Base-by-base conservation (phyloP, 768 basidiomycete species). In the Paxillus ammoniavirescens region DNA sequence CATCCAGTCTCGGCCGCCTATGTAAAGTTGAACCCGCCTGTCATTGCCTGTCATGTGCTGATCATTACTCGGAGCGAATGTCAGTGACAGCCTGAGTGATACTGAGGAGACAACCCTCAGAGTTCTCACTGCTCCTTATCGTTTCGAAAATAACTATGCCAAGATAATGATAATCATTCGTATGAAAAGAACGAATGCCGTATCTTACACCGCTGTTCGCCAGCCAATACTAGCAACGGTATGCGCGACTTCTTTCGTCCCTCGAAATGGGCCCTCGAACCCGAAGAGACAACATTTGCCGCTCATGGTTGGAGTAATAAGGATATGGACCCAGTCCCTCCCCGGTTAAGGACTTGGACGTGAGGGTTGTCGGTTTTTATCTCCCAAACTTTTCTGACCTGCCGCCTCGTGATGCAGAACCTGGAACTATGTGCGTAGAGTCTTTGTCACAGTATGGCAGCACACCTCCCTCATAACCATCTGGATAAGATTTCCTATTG, bases 311-410 rank as follows among this genome's bases (percentile, higher is more conserved):
- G 86, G 84, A 77, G 73, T 58, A 91, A 91, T 69, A 79, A 80
- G 60, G 88, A 89, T 62, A 88, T 89, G 83, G 88, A 89, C 57
- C 87, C 87, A 5, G 86, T 89, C 10, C 83, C 84, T 38, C 76
- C 70, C 0, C 67, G 81, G 23, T 62, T 75, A 49, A 73, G 87
- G 52, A 90, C 86, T 6, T 91, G 89, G 89, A 75, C 78, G 36
- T 66, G 53, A 61, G 66, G 56, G 28, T 13, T 5, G 8, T n/a
- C 3, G 31, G 8, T 18, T 26, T 26, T 18, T 23, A 3, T 7
- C 8, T 12, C 26, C 3, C 26, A 4, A 1, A 9, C 31, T 43
- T 53, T 18, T 28, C 52, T n/a, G 51, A 30, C 14, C 12, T 8
- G n/a, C n/a, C 31, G 8, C 42, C 12, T 8, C 41, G n/a, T n/a